phyloP scores from a whole-genome alignment of 192 early-diverging fungal genomes.

The Linnemannia hyalina region DNA sequence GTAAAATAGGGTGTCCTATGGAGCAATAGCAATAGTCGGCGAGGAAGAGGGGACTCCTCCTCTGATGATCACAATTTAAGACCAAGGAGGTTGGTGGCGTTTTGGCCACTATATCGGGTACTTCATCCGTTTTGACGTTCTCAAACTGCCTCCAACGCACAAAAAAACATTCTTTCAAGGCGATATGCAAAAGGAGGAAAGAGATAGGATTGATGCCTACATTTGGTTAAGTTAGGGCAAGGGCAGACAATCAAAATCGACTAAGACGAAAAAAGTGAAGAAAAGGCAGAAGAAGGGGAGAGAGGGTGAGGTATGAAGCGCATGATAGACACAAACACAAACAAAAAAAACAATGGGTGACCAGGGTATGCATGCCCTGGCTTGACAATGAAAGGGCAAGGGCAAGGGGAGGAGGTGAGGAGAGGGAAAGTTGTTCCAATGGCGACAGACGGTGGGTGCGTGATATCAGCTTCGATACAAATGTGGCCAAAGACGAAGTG shows the following conservation, averaged over 20 bases:
- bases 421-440: not conserved
- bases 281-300: too few species aligned
- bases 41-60: too few species aligned
- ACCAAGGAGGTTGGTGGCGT: too few species aligned
- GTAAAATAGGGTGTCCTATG: too few species aligned
- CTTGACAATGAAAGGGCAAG: too few species aligned
- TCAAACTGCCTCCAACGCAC: too few species aligned
- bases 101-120: too few species aligned
- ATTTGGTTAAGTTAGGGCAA: not conserved
- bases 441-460: not conserved
- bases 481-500: not conserved
- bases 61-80: too few species aligned
- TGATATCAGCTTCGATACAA: not conserved
- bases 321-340: not conserved
- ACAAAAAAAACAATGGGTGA: not conserved
- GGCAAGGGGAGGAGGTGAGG: not conserved
- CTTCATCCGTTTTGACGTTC: too few species aligned
- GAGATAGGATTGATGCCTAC: not conserved
- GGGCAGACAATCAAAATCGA: not conserved
- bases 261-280: not conserved
- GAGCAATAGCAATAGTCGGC: too few species aligned
- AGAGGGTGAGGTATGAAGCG: not conserved
- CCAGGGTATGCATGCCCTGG: not conserved
- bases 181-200: not conserved
- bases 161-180: too few species aligned